Base-by-base conservation (phyloP, 78 protist genomes). In the Planoprotostelium fungivorum region DNA sequence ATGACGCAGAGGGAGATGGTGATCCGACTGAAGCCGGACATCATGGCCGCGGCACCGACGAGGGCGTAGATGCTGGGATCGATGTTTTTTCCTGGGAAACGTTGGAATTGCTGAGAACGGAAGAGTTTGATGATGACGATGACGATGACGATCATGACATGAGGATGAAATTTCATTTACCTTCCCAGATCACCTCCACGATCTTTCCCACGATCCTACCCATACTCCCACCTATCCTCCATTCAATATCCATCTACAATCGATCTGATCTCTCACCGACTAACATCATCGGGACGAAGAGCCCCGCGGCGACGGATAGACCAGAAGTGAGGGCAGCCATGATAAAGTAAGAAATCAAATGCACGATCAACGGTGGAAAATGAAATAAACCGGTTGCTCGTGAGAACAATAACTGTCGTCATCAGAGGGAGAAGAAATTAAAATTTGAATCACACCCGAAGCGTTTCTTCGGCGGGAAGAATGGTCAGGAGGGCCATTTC, bases 11-110 rank as follows among this genome's bases (percentile, higher is more conserved):
- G 90, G 0, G 96, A 89, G 85, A 98, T 92, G 9, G 98, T 96
- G 97, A 98, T 96, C 38, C 99, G 88, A 1, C 93, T 91, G 51
- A 97, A 96, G 25, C 99, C 99, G 39, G 94, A 96, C 89, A 98
- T 94, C 87, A 96, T 83, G 0, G 98, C 94, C 31, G 98, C 97
- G 0, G 97, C 94, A 0, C 99, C 99, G 34, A 98, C 94, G 73
- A 96, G 92, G 28, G 99, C 98, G 37, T 92, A 92, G 16, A 92
- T 89, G 35, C 89, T 87, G 23, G 94, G 94, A 34, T 92, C 94
- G 28, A 92, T 89, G 5, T 51, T n/a, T n/a, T n/a, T n/a, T n/a
- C n/a, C n/a, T n/a, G n/a, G n/a, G n/a, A n/a, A n/a, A n/a, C n/a
- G n/a, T n/a, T n/a, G n/a, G n/a, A n/a, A n/a, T n/a, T n/a, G n/a